Percentiles rank a stretch among this genome's conserved stretches.
Conservation (phyloP, 345 rosid species). For the Linum usitatissimum region DNA sequence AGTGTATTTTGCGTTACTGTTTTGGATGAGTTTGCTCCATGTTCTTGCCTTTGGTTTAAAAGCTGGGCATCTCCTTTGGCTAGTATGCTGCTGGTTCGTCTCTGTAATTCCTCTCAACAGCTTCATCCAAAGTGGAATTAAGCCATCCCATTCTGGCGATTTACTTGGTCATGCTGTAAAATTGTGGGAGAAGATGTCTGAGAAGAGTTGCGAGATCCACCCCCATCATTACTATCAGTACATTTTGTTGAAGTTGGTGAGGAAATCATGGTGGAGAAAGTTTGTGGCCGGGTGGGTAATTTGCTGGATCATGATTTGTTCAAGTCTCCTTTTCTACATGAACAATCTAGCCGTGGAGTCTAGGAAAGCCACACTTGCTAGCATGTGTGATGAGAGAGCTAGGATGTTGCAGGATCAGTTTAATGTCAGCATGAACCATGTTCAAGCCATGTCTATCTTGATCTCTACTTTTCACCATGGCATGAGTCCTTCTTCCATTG, state of each 20-base stretch:
- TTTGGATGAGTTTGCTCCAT: conserved; percentile 73
- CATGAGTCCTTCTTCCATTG: conserved; percentile 80
- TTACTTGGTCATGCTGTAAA: conserved; percentile 36
- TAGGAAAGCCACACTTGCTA: conserved; percentile 63
- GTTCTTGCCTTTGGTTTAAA: conserved; percentile 71
- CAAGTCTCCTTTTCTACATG: conserved; percentile 51
- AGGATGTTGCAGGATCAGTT: conserved; percentile 98
- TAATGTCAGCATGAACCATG: conserved; percentile 96
- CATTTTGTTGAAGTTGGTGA: conserved; percentile 45
- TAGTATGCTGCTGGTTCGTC: conserved; percentile 73
- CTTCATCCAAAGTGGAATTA: conserved; percentile 46
- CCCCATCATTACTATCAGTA: conserved; percentile 34
- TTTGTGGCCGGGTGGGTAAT: conserved; percentile 51
- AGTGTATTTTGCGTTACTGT: conserved; percentile 14
- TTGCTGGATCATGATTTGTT: conserved; percentile 35
- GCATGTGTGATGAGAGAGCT: conserved; percentile 97
- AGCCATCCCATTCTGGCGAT: conserved; percentile 32
- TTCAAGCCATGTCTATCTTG: conserved; percentile 92
- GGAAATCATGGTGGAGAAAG: conserved; percentile 55
- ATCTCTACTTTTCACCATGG: conserved; percentile 93
- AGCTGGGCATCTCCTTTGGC: conserved; percentile 71
- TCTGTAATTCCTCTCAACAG: conserved; percentile 46
- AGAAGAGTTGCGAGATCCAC: conserved; percentile 39
- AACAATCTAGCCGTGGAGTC: conserved; percentile 65
- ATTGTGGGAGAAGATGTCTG: conserved; percentile 48